Evolutionary conservation across 2,329 filamentous ascomycete species (phyloP).

Genomic region (Fusarium solani-melongenae): DNA sequence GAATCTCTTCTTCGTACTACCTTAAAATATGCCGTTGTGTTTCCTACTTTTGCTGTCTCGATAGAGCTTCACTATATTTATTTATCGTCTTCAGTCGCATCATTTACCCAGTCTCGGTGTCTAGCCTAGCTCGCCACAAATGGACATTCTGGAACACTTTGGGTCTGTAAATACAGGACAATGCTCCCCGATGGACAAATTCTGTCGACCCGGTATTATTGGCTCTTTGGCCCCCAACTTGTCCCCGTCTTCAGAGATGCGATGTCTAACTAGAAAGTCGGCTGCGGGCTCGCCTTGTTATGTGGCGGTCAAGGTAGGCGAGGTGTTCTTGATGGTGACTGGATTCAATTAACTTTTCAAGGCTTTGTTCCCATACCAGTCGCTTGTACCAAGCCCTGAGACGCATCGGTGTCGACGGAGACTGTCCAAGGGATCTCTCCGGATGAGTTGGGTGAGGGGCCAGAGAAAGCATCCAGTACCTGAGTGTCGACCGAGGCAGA

Average conservation of each 20-base stretch:
- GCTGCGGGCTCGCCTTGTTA: constrained; percentile 7
- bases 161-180: constrained; percentile 10
- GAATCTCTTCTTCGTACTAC: not conserved
- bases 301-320: constrained; percentile 12
- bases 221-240: constrained; percentile 1
- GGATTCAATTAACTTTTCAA: constrained; percentile 1
- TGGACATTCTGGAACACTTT: not conserved
- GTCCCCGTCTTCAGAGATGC: constrained; percentile 1
- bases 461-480: constrained; percentile 1
- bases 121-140: not conserved
- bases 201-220: not conserved
- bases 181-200: not conserved
- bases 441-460: not conserved
- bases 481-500: not conserved
- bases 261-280: not conserved
- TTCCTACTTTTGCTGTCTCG: not conserved
- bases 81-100: not conserved
- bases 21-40: constrained; percentile 24
- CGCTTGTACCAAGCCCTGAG: not conserved
- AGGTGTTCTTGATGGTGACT: not conserved
- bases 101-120: not conserved
- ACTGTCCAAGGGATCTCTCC: constrained; percentile 6
- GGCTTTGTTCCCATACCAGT: not conserved
- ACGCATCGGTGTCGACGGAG: constrained; percentile 2
- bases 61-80: not conserved